A percentile compares a stretch with the other conserved stretches of the same genome.
phyloP scores from a whole-genome alignment of 2,329 filamentous ascomycete genomes.

The Apiospora kogelbergensis region DNA sequence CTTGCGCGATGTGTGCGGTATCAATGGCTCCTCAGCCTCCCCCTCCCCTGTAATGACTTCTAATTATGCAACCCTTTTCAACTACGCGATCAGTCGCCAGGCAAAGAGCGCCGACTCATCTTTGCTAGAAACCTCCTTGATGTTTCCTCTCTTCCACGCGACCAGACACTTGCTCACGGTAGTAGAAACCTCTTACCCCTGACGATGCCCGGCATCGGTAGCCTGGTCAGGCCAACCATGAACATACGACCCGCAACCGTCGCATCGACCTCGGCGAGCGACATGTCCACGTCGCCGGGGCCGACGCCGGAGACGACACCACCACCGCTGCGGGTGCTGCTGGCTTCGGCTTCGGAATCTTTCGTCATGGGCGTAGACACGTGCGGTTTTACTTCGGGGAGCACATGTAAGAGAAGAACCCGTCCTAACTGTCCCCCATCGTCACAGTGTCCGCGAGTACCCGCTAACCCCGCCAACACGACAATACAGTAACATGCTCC shows the following conservation, averaged over 20 bases:
- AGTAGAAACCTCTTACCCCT: not conserved
- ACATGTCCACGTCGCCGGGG: not conserved
- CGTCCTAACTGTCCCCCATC: not conserved
- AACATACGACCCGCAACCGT: not conserved
- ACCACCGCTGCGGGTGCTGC: slow-evolving; percentile 17
- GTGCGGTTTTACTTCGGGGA: slow-evolving; percentile 27
- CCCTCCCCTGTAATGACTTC: not conserved
- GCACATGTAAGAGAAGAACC: slow-evolving; percentile 22
- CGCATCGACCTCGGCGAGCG: not conserved
- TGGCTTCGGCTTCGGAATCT: slow-evolving; percentile 12
- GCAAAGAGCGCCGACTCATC: not conserved
- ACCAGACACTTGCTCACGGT: not conserved
- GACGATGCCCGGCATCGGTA: slow-evolving; percentile 3
- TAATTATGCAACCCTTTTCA: not conserved
- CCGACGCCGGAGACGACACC: slow-evolving; percentile 15
- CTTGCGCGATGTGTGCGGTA: not conserved
- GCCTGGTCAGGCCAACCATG: not conserved
- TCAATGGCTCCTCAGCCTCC: not conserved
- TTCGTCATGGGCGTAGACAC: slow-evolving; percentile 27
- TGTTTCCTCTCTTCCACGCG: not conserved
- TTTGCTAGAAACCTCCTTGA: not conserved
- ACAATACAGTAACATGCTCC: slow-evolving; percentile 28
- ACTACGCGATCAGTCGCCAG: not conserved
- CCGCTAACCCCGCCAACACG: not conserved
- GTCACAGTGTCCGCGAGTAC: too few relatives aligned